These are phyloP conservation scores for Coprinopsis marcescibilis DNA, from an alignment of 768 basidiomycete genomes.

Conservation along the genomic window DNA sequence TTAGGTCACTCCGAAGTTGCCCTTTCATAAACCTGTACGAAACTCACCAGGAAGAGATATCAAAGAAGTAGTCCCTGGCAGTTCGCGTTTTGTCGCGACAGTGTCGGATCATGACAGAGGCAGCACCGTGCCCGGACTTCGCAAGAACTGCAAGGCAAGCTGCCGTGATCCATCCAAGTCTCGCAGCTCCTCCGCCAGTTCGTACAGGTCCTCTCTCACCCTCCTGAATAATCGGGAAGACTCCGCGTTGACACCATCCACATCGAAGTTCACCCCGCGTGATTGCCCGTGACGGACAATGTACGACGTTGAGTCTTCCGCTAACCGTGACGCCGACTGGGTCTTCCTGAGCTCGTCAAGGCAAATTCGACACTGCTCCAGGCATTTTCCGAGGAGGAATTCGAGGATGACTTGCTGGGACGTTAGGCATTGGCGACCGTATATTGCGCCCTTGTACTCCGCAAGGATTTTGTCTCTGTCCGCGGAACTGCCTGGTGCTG, in stretches of 20 bases:
- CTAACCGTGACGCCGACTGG: neutral
- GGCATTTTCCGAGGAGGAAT: slow-evolving; percentile 8
- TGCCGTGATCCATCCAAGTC: slow-evolving; percentile 6
- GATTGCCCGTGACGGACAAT: slow-evolving; percentile 3
- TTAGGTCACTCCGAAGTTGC: no score
- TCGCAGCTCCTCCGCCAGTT: slow-evolving; percentile 9
- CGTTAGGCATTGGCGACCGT: slow-evolving; percentile 2
- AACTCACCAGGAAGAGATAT: no score
- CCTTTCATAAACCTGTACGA: no score
- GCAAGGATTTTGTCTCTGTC: neutral
- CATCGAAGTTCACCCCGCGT: slow-evolving; percentile 2
- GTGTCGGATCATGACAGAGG: neutral
- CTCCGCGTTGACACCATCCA: slow-evolving; percentile 2
- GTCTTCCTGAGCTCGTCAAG: slow-evolving; percentile 6
- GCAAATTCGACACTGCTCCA: slow-evolving; percentile 7
- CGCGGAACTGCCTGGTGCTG: neutral
- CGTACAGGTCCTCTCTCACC: slow-evolving; percentile 5
- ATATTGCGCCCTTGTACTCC: slow-evolving; percentile 11
- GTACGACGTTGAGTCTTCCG: slow-evolving; percentile 5
- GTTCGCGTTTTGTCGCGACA: no score
- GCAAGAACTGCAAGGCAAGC: slow-evolving; percentile 2
- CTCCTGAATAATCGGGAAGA: neutral
- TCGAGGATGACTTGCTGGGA: slow-evolving; percentile 11
- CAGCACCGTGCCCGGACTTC: slow-evolving; percentile 4
- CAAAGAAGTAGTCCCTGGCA: no score